A percentile compares a stretch with the other conserved stretches of the same genome.
These are phyloP conservation scores for Raffaelea albimanens DNA, from an alignment of 2,329 filamentous ascomycete genomes.

Conservation along the genomic window DNA sequence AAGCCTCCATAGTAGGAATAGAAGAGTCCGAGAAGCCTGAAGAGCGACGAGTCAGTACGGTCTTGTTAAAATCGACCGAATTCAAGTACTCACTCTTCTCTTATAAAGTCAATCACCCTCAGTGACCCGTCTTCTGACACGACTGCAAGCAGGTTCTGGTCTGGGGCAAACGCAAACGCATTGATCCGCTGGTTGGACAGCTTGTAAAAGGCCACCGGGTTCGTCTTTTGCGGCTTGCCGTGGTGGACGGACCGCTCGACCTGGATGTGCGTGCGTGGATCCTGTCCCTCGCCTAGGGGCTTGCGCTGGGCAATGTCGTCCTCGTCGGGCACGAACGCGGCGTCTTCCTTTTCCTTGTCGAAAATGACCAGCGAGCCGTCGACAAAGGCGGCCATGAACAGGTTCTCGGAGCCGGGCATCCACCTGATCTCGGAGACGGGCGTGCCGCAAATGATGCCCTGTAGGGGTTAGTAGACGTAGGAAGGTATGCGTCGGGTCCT, in stretches of 20 bases:
- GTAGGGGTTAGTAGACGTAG: neutral
- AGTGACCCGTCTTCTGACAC: conserved; percentile 88
- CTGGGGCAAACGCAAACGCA: conserved; percentile 84
- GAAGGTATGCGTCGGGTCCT: neutral
- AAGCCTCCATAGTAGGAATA: conserved; percentile 90
- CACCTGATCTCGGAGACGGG: conserved; percentile 82
- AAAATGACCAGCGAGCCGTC: conserved; percentile 89
- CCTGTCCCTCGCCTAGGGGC: conserved; percentile 12
- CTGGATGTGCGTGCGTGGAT: conserved; percentile 42
- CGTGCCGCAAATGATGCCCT: conserved; percentile 80
- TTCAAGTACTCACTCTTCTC: conserved; percentile 63
- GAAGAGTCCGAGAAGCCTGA: conserved; percentile 75
- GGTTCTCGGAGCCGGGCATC: conserved; percentile 87
- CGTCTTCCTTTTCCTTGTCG: conserved; percentile 94
- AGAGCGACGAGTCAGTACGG: neutral
- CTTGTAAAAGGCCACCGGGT: conserved; percentile 89
- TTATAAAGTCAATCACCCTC: conserved; percentile 82
- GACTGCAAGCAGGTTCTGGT: conserved; percentile 76
- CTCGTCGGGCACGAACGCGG: conserved; percentile 64
- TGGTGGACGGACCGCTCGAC: conserved; percentile 82
- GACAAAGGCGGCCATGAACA: conserved; percentile 86
- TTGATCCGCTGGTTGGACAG: conserved; percentile 85
- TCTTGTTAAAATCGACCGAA: no score
- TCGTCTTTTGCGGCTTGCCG: conserved; percentile 85
- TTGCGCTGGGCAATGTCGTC: conserved; percentile 50